Evolutionary conservation across 345 rosid species (phyloP), one percentile per base, ranked within the genome.

Genomic region (Aquilaria malaccensis): DNA sequence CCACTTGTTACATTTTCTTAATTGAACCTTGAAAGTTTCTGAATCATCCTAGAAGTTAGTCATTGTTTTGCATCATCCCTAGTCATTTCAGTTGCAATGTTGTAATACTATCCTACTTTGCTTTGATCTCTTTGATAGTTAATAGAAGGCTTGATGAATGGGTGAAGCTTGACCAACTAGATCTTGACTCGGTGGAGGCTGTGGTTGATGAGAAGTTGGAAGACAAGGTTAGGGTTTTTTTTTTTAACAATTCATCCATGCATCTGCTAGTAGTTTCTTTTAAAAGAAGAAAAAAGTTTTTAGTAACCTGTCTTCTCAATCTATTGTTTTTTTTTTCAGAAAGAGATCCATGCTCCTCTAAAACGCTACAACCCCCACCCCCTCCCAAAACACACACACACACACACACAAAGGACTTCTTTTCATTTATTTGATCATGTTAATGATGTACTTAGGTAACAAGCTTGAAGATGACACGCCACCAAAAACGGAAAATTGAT

Each of bases 81-180:
- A 22, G 22, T 22, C 22, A 22, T 22, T 22, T 22, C 22, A 22
- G 22, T 22, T 22, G 22, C 22, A 1, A 22, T 22, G 22, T 22
- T 22, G 22, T 22, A 6, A 9, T 2, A 15, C 12, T 45, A 45
- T 45, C 13, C n/a, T 59, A 0, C 0, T 59, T 22, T 46, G 43
- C 3, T 59, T 22, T 46, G 43, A 37, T 46, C 3, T 29, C 6
- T 14, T 9, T 58, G 51, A 60, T 79, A 93, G 98, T 93, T 75
- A 93, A 93, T 73, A 79, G 98, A 83, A 87, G 98, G 80, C 86
- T 93, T 13, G 98, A 93, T 74, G 98, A 93, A 59, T 93, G 98
- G 98, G 95, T 82, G 72, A 91, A 89, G 60, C 88, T 87, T 70
- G 98, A 93, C 43, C 98, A 89, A 56, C 81, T 93, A 37, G 94